Conservation (phyloP, 805 yeast genomes). For the Candida suzukii region DNA sequence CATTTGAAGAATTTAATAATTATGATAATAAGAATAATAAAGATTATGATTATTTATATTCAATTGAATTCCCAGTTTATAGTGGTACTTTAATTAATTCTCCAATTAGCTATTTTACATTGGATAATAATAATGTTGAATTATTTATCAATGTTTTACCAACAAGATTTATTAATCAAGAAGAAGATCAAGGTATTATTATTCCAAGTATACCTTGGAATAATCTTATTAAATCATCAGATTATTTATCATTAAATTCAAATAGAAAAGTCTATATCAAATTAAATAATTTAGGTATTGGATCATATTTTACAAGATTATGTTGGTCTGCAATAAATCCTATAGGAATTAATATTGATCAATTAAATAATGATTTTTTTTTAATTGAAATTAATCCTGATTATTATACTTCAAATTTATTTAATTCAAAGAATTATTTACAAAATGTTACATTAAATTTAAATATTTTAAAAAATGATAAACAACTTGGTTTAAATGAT, state of each 20-base stretch:
- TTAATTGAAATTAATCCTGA: background rate
- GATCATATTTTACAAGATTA: background rate
- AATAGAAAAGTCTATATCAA: background rate
- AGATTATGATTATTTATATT: background rate
- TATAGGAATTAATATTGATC: background rate
- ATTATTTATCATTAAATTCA: background rate
- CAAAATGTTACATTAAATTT: background rate
- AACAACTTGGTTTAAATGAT: background rate
- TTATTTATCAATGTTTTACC: background rate
- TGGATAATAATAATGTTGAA: background rate
- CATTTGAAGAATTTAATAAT: background rate
- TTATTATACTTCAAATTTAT: constrained; percentile 1
- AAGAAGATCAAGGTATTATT: background rate
- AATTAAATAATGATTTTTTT: background rate
- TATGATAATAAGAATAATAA: no score
- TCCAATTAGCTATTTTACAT: background rate
- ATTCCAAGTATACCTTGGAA: no score
- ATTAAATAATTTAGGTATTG: background rate
- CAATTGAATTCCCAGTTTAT: background rate
- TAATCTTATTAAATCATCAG: background rate
- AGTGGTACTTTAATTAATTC: background rate
- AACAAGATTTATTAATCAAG: background rate
- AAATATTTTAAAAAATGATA: background rate
- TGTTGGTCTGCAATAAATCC: constrained; percentile 2
- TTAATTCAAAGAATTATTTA: background rate